Evolutionary conservation across 139 green algal species (phyloP).

Genomic region (Coelastrella sp.): DNA sequence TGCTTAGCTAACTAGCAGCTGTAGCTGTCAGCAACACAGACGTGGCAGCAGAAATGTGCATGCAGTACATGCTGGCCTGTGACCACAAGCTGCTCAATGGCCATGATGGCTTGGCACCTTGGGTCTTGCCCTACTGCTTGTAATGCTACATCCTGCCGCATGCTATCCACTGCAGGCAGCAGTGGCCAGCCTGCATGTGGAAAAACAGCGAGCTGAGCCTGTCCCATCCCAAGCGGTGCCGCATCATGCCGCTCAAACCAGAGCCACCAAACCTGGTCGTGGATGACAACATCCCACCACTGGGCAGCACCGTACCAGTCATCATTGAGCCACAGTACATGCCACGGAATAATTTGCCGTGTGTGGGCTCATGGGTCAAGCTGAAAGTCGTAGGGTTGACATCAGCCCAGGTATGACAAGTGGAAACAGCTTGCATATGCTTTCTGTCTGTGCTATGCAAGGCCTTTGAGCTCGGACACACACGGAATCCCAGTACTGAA

Average conservation of each 20-base stretch:
- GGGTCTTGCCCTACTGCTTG: too few species aligned
- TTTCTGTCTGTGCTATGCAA: too few species aligned
- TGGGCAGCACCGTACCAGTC: constrained; percentile 40
- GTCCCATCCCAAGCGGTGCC: background rate
- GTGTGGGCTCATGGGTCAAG: constrained; percentile 28
- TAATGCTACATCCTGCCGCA: background rate
- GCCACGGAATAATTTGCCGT: constrained; percentile 15
- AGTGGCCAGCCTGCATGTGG: constrained; percentile 9
- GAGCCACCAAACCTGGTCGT: background rate
- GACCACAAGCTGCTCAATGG: too few species aligned
- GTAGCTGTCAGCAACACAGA: too few species aligned
- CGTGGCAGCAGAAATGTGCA: too few species aligned
- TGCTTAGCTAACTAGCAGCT: too few species aligned
- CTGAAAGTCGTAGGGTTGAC: constrained; percentile 28
- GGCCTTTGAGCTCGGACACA: too few species aligned
- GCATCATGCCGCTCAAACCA: constrained; percentile 8
- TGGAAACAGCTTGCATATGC: too few species aligned
- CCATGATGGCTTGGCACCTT: too few species aligned
- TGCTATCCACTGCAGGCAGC: background rate
- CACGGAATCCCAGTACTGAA: too few species aligned
- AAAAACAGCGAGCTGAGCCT: background rate
- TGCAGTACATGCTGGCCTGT: too few species aligned
- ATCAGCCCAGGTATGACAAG: constrained; percentile 7
- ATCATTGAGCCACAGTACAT: constrained; percentile 9
- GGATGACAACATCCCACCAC: background rate